Conservation (phyloP, 2,329 filamentous ascomycete genomes). For the Fusarium duplospermum region DNA sequence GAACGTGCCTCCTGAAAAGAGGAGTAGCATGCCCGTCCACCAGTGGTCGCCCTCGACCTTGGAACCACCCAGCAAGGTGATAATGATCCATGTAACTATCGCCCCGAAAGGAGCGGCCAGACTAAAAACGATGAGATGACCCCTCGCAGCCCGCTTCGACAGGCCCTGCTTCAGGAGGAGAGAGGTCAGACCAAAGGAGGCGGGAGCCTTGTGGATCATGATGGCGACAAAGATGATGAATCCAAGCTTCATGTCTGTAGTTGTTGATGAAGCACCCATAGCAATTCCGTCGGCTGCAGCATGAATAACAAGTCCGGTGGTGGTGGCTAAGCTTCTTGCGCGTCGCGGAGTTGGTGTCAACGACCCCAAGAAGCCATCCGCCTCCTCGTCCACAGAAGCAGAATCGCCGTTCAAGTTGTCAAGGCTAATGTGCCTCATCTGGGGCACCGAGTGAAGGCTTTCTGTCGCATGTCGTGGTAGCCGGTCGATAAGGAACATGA, state of each 20-base stretch:
- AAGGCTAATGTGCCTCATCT: constrained; percentile 87
- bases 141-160: constrained; percentile 84
- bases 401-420: constrained; percentile 76
- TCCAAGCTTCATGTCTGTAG: constrained; percentile 78
- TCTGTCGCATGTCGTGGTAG: constrained; percentile 79
- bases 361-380: constrained; percentile 69
- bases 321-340: constrained; percentile 80
- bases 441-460: constrained; percentile 71
- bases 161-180: constrained; percentile 91
- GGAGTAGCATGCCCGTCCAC: constrained; percentile 90
- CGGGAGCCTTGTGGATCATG: constrained; percentile 97
- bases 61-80: constrained; percentile 77
- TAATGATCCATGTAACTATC: constrained; percentile 82
- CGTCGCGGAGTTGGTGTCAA: constrained; percentile 68
- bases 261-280: constrained; percentile 87
- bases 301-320: constrained; percentile 94
- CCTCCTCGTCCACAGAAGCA: constrained; percentile 64
- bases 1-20: constrained; percentile 98
- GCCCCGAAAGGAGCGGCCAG: constrained; percentile 90
- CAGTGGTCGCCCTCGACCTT: constrained; percentile 74
- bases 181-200: constrained; percentile 93
- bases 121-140: constrained; percentile 91
- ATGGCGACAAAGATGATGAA: constrained; percentile 96
- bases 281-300: constrained; percentile 95
- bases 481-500: constrained; percentile 97